These are phyloP conservation scores for Tripterygium wilfordii DNA, from an alignment of 177 flowering plant species.

Conservation along the genomic window DNA sequence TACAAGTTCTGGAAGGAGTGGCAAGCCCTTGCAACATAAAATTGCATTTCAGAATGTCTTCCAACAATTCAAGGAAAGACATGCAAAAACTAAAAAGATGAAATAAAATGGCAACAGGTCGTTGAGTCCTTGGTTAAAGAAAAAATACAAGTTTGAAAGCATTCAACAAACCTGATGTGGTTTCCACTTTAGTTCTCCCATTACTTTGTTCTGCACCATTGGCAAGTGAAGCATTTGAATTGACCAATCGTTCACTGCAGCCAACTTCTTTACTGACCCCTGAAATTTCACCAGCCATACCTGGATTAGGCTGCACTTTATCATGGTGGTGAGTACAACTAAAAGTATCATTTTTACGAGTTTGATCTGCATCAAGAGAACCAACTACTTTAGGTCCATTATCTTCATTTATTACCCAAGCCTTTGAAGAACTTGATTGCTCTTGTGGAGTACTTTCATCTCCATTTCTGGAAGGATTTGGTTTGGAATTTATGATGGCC, in stretches of 20 bases:
- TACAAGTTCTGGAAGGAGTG: conserved; percentile 32
- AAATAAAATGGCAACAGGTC: too few species aligned
- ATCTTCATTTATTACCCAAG: conserved; percentile 46
- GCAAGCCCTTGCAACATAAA: conserved; percentile 41
- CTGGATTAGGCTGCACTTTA: conserved; percentile 20
- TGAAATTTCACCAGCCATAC: conserved; percentile 34
- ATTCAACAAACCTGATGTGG: conserved; percentile 36
- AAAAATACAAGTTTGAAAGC: background rate
- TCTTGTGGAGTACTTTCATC: conserved; percentile 38
- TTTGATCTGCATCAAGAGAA: conserved; percentile 29
- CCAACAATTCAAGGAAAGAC: background rate
- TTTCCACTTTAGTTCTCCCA: conserved; percentile 37
- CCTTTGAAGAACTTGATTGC: conserved; percentile 37
- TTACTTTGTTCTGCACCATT: conserved; percentile 33
- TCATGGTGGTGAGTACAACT: conserved; percentile 24
- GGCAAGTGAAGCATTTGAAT: conserved; percentile 36
- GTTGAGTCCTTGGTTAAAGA: too few species aligned
- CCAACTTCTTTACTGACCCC: conserved; percentile 30
- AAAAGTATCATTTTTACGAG: conserved; percentile 26
- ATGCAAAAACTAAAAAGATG: background rate
- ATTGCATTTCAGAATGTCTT: conserved; percentile 10
- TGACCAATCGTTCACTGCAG: conserved; percentile 31
- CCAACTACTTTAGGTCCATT: conserved; percentile 33
- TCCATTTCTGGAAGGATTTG: conserved; percentile 36
- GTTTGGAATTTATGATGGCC: conserved; percentile 25